Conservation (phyloP, 176 grass and related monocot genomes). For the Zizania latifolia region DNA sequence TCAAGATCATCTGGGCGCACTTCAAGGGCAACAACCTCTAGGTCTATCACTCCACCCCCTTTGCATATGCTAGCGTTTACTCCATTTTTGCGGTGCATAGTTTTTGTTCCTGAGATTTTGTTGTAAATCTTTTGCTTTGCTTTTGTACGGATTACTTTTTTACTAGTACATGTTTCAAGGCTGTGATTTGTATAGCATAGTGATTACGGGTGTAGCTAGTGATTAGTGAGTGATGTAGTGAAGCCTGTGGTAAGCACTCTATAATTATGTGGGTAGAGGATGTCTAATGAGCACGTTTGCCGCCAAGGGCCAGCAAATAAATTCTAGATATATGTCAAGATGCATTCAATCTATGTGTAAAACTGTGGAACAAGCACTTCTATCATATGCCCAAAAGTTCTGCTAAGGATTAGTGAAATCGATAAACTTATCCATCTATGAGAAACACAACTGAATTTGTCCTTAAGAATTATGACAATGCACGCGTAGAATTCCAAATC, state of each 20-base stretch:
- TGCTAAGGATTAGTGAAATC: background rate
- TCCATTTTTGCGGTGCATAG: background rate
- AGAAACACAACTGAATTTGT: background rate
- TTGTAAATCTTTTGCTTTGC: too few relatives aligned
- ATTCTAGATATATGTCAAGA: background rate
- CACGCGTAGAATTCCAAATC: background rate
- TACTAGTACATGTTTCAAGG: too few relatives aligned
- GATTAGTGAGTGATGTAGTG: background rate
- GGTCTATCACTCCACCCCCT: constrained; percentile 1
- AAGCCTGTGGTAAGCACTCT: background rate
- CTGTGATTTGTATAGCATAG: background rate
- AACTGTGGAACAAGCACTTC: background rate
- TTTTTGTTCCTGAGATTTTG: background rate
- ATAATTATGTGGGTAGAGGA: background rate
- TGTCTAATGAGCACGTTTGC: background rate
- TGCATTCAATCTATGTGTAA: background rate
- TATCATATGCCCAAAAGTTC: background rate
- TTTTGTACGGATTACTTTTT: background rate
- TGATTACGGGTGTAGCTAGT: background rate
- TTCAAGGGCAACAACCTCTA: constrained; percentile 82
- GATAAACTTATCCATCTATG: background rate
- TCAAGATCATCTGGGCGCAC: constrained; percentile 84
- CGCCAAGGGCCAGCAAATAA: background rate
- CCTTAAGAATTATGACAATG: background rate
- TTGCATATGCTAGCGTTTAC: too few relatives aligned